Percentiles rank a stretch among this genome's conserved stretches.
Conservation (phyloP, 2,329 filamentous ascomycete genomes). For the Xylaria hypoxylon region DNA sequence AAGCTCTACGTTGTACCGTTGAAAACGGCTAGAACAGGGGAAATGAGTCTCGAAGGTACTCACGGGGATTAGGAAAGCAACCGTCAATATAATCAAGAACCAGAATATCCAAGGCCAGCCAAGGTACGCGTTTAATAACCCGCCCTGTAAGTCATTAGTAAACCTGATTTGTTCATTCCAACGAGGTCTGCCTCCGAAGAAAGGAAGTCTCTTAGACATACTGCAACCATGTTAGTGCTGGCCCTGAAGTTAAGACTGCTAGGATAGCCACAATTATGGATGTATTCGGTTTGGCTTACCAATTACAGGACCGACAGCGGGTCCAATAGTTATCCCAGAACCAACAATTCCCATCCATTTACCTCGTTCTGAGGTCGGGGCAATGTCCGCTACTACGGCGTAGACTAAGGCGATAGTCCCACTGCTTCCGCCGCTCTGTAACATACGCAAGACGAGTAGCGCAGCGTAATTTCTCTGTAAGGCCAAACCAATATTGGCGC, state of each 20-base stretch:
- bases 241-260: neutral
- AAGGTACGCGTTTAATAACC: slow-evolving; percentile 70
- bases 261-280: neutral
- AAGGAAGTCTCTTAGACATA: slow-evolving; percentile 25
- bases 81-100: slow-evolving; percentile 70
- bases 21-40: neutral
- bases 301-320: slow-evolving; percentile 54
- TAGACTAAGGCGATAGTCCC: slow-evolving; percentile 77
- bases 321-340: slow-evolving; percentile 67
- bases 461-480: slow-evolving; percentile 68
- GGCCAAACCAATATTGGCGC: slow-evolving; percentile 70
- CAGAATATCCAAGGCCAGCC: slow-evolving; percentile 78
- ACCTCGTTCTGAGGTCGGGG: slow-evolving; percentile 75
- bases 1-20: neutral
- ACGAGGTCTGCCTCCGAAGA: neutral
- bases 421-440: slow-evolving; percentile 74
- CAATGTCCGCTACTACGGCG: slow-evolving; percentile 78
- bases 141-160: slow-evolving; percentile 64
- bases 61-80: slow-evolving; percentile 61
- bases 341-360: slow-evolving; percentile 77
- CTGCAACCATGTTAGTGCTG: slow-evolving; percentile 30
- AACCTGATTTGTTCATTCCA: slow-evolving; percentile 56
- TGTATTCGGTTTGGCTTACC: slow-evolving; percentile 23
- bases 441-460: slow-evolving; percentile 69
- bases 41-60: neutral